Conservation (phyloP, 2,329 filamentous ascomycete species). For the Lachnellula suecica region DNA sequence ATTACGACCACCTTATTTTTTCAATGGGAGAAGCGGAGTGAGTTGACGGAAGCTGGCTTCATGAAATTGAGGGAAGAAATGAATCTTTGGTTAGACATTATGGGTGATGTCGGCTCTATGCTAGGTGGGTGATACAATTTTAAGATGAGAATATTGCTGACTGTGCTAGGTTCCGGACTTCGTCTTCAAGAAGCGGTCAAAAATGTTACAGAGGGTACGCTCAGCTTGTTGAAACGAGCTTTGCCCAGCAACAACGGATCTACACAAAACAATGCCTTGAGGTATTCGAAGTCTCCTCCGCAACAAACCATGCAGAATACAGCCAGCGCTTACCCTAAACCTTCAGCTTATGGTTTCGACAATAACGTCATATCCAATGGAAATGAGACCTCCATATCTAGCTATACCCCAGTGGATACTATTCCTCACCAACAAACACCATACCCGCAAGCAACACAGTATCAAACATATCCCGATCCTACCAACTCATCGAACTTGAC, state of each 20-base stretch:
- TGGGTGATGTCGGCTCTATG: conserved; percentile 65
- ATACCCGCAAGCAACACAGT: conserved; percentile 32
- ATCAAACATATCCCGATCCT: conserved; percentile 27
- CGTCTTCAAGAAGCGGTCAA: conserved; percentile 47
- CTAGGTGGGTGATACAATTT: conserved; percentile 53
- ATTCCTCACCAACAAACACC: conserved; percentile 28
- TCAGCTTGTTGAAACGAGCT: conserved; percentile 43
- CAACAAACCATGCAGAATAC: conserved; percentile 1
- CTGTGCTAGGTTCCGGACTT: conserved; percentile 42
- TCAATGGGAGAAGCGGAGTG: conserved; percentile 64
- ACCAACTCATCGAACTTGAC: conserved; percentile 14
- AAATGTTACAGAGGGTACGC: conserved; percentile 46
- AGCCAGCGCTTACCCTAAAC: conserved; percentile 3
- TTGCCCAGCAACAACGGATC: conserved; percentile 40
- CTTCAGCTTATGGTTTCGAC: conserved; percentile 11
- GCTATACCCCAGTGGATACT: conserved; percentile 19
- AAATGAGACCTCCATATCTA: conserved; percentile 8
- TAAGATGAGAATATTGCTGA: conserved; percentile 8
- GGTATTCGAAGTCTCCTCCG: conserved; percentile 11
- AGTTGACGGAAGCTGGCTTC: conserved; percentile 58
- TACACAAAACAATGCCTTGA: not conserved
- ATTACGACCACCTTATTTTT: conserved; percentile 72
- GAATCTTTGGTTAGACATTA: conserved; percentile 66
- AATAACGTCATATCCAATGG: conserved; percentile 10
- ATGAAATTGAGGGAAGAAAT: conserved; percentile 64